Evolutionary conservation across 495 filamentous ascomycete genomes (phyloP), one percentile per base, ranked within the genome.

Genomic region (Podospora bellae-mahoneyi): DNA sequence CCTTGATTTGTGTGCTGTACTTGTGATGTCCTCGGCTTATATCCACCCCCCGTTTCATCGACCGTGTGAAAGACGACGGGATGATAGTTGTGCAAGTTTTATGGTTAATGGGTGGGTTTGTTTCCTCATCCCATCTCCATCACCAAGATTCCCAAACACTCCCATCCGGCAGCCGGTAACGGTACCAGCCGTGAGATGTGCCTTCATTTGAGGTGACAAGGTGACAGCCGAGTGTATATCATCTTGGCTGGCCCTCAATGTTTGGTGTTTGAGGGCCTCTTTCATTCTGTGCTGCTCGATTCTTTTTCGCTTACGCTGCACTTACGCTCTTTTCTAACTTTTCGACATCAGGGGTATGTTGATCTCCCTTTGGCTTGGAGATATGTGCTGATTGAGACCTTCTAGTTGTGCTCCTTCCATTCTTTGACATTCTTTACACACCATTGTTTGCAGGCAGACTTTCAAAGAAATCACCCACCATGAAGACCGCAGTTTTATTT

Each of bases 401-500:
- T 32, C 18, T 39, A 58, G 61, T 34, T 63, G 61, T 63, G 61
- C 61, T 63, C 61, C 20, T 63, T 48, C 19, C 30, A 15, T 63
- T 26, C 55, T 19, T 18, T 58, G 9, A 5, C 0, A 20, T 58
- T 58, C n/a, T 26, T 10, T 16, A 9, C 55, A 15, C 55, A 58
- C 4, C n/a, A 19, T 61, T 32, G 61, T 63, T 63, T 63, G 61
- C 61, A 39, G 61, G 61, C 61, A 63, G 61, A 63, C 61, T 18
- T 48, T 63, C 61, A 63, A 2, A 2, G 5, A 44, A 44, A 39
- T 13, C n/a, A 20, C 18, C 32, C 34, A 72, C 57, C 59, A 78
- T 78, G 75, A 78, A 75, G 75, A 39, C 66, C 4, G 27, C 67
- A 18, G 53, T 77, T 54, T 64, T 76, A n/a, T 57, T 76, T 27